These are phyloP conservation scores for Taiozyma onychis DNA, from an alignment of 1,139 yeast genomes.

Conservation along the genomic window DNA sequence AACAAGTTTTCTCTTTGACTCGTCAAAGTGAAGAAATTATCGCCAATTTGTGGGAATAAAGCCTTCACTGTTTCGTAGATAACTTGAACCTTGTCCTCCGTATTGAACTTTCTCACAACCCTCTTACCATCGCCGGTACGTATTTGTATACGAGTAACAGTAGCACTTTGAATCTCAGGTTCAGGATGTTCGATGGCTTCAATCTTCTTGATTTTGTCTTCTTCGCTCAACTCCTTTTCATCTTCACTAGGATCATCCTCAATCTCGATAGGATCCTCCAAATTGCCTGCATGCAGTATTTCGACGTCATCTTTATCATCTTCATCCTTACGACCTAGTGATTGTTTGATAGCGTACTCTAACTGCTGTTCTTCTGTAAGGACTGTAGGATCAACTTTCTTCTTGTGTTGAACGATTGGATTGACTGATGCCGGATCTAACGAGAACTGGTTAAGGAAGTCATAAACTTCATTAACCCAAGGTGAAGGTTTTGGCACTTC, in stretches of 20 bases:
- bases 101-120: constrained; percentile 63
- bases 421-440: constrained; percentile 60
- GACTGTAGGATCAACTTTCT: constrained; percentile 50
- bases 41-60: constrained; percentile 40
- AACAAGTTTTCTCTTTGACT: constrained; percentile 60
- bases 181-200: constrained; percentile 49
- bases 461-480: constrained; percentile 58
- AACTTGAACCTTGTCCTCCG: constrained; percentile 51
- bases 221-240: constrained; percentile 17
- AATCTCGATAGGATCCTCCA: constrained; percentile 16
- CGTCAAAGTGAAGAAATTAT: constrained; percentile 51
- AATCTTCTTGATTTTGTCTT: constrained; percentile 28
- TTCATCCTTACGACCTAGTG: constrained; percentile 35
- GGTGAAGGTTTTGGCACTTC: constrained; percentile 52
- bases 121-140: constrained; percentile 85
- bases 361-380: constrained; percentile 84
- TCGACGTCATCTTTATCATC: constrained; percentile 19
- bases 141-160: constrained; percentile 71
- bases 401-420: constrained; percentile 57
- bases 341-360: constrained; percentile 69
- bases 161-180: constrained; percentile 45
- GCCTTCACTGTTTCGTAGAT: constrained; percentile 57
- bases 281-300: constrained; percentile 7
- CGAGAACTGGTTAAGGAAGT: constrained; percentile 59
- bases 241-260: constrained; percentile 14